Percentiles rank a stretch among this genome's conserved stretches.
Conservation (phyloP, 441 rosid species). For the Gossypium lobatum region DNA sequence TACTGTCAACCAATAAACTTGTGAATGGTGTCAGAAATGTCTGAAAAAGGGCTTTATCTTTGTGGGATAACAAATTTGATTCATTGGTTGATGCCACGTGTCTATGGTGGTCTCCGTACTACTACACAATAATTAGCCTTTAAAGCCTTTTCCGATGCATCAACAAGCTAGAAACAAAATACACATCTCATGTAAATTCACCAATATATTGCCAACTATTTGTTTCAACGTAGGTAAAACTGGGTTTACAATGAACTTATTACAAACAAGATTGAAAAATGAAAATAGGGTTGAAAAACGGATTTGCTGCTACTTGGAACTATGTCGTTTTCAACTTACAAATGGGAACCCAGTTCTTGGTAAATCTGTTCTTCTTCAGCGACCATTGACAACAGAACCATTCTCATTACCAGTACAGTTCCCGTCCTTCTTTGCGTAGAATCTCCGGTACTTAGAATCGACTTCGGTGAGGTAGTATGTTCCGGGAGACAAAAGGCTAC, state of each 20-base stretch:
- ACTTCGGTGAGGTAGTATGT: slow-evolving; percentile 89
- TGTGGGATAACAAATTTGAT: slow-evolving; percentile 8
- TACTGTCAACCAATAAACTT: slow-evolving; percentile 9
- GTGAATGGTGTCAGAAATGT: slow-evolving; percentile 8
- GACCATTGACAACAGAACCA: slow-evolving; percentile 61
- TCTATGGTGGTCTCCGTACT: slow-evolving; percentile 15
- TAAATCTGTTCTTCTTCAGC: slow-evolving; percentile 24
- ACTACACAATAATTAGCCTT: not conserved
- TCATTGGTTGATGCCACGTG: slow-evolving; percentile 17
- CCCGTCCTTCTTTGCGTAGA: slow-evolving; percentile 56
- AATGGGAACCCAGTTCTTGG: no score
- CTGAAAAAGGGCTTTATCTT: slow-evolving; percentile 12
- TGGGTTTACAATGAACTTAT: not conserved
- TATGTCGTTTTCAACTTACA: slow-evolving; percentile 4
- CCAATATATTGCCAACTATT: not conserved
- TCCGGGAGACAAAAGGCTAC: slow-evolving; percentile 72
- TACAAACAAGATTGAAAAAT: not conserved
- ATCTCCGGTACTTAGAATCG: slow-evolving; percentile 81
- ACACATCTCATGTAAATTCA: not conserved
- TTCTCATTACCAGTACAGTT: slow-evolving; percentile 29
- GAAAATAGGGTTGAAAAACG: slow-evolving; percentile 12
- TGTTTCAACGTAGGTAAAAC: slow-evolving; percentile 7
- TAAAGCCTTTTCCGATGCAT: not conserved
- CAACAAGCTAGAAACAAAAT: not conserved
- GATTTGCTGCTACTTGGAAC: slow-evolving; percentile 9